These are phyloP conservation scores for Boletus vermiculosoides DNA, from an alignment of 768 basidiomycete genomes.

Conservation along the genomic window DNA sequence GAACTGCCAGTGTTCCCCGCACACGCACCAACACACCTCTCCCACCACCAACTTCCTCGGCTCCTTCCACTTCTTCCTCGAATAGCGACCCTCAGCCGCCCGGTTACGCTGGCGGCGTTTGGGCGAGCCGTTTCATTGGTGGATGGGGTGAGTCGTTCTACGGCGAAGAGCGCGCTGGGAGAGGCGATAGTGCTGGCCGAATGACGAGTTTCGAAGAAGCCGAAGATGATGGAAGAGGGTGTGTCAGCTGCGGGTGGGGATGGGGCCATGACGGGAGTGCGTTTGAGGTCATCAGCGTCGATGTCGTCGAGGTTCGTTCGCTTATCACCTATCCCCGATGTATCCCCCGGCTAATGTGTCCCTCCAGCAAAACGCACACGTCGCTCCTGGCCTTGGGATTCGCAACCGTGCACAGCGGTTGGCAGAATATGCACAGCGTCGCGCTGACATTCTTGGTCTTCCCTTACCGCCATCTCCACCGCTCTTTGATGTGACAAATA, in stretches of 20 bases:
- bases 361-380: conserved; percentile 50
- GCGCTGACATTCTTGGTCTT: conserved; percentile 44
- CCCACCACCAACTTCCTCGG: conserved; percentile 21
- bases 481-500: conserved; percentile 34
- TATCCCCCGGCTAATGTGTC: conserved; percentile 4
- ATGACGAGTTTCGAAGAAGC: conserved; percentile 36
- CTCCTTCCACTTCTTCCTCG: conserved; percentile 27
- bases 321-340: neutral
- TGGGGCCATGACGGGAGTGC: conserved; percentile 76
- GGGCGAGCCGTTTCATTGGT: conserved; percentile 43
- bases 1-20: conserved; percentile 28
- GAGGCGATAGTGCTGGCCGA: conserved; percentile 24
- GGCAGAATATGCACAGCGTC: conserved; percentile 62
- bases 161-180: conserved; percentile 30
- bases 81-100: conserved; percentile 23
- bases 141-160: conserved; percentile 39
- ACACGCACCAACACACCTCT: conserved; percentile 32
- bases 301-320: conserved; percentile 59
- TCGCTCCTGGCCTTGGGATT: conserved; percentile 50
- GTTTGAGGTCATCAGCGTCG: conserved; percentile 64
- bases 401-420: conserved; percentile 68
- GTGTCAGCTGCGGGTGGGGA: conserved; percentile 76
- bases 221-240: conserved; percentile 57
- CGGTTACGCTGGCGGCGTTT: conserved; percentile 31
- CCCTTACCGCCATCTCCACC: conserved; percentile 28